Evolutionary conservation across 164 flowering plant genomes (phyloP), one percentile per base, ranked within the genome.

Genomic region (Hamamelis virginiana): DNA sequence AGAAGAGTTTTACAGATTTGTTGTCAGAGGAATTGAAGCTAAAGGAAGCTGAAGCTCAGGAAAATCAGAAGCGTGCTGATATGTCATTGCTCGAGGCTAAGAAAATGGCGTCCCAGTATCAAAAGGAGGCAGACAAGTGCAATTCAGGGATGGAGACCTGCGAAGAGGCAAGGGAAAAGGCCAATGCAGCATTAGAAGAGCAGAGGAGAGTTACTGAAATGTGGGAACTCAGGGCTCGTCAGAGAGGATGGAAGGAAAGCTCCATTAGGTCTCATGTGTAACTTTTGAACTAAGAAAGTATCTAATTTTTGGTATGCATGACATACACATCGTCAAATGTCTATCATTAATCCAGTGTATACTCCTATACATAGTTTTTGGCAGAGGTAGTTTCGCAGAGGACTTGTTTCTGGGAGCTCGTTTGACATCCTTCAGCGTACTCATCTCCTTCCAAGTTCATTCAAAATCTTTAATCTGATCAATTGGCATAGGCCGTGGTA

Each of bases 91-190:
- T 78, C 2, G 86, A 80, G 59, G 86, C 80, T 1, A 83, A 83
- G 76, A 83, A 78, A 48, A 62, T 64, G 53, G 69, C 84, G 41
- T 83, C 84, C 8, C 84, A 76, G 61, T 78, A 74, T 58, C 84
- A 83, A 58, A 83, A 78, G 59, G 84, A 80, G 48, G 86, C 82
- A 51, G 84, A 83, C 74, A 83, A 83, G 75, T 80, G 86, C 74
- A 83, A 77, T 48, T 66, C 80, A 18, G 86, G 84, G 23, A 83
- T 80, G 84, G 84, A 76, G 48, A 78, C 82, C 21, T 83, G 86
- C 22, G 84, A 83, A 55, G 82, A 78, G 59, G 84, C 84, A 15
- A 74, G 82, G 46, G 86, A 83, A 70, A 78, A 70, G 55, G 75
- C 77, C 6, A 82, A 83, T 70, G 76, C 72, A 27, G 57, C 70